Evolutionary conservation across 2,329 filamentous ascomycete species (phyloP).

Genomic region (Mollisiaceae sp.): DNA sequence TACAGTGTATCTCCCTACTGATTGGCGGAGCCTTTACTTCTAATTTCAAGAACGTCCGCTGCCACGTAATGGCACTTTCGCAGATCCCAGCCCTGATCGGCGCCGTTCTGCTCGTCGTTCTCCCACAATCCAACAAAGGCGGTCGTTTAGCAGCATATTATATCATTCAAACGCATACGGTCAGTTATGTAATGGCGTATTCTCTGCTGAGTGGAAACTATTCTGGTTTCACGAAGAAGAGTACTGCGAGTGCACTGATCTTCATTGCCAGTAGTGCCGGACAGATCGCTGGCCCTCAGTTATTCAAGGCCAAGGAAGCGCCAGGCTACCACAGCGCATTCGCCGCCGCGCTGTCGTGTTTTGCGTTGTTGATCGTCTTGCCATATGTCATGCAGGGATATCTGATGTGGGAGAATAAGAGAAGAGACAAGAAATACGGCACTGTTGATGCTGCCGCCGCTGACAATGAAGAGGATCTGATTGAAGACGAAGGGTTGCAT

Average conservation of each 20-base stretch:
- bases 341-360: background rate
- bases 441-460: too few species aligned
- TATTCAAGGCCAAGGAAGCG: background rate
- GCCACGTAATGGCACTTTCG: background rate
- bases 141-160: background rate
- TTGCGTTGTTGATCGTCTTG: too few species aligned
- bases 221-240: background rate
- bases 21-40: background rate
- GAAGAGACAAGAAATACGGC: too few species aligned
- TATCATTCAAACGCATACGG: background rate
- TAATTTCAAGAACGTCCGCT: background rate
- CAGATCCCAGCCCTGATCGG: conserved; percentile 2
- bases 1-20: background rate
- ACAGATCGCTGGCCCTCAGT: background rate
- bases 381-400: too few species aligned
- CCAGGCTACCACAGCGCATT: conserved; percentile 1
- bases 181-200: background rate
- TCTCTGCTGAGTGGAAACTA: background rate
- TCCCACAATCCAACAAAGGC: background rate
- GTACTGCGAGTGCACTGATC: background rate
- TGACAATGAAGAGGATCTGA: too few species aligned
- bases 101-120: background rate
- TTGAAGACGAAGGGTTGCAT: too few species aligned
- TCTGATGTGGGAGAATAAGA: too few species aligned
- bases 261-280: background rate